phyloP scores from a whole-genome alignment of 768 basidiomycete species.

The Tricholoma hemisulphureum region DNA sequence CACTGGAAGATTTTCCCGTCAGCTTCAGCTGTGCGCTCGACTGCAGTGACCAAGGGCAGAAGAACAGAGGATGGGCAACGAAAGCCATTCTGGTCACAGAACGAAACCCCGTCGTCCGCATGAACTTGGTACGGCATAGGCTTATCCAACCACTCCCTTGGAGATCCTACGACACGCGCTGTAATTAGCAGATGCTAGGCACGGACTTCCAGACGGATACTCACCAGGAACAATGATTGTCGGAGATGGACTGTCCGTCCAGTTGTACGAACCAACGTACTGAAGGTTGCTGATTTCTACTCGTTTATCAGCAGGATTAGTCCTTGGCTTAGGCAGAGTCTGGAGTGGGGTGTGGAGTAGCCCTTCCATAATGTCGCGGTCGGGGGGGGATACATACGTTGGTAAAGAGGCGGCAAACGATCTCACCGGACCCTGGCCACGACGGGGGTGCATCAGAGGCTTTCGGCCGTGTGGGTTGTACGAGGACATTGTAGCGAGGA shows the following conservation, averaged over 20 bases:
- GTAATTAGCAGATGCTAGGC: background rate
- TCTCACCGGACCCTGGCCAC: background rate
- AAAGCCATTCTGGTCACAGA: constrained; percentile 59
- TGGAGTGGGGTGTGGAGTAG: constrained; percentile 27
- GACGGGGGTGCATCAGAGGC: background rate
- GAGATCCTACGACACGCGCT: constrained; percentile 38
- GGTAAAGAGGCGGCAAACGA: background rate
- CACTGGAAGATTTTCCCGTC: constrained; percentile 40
- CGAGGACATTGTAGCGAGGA: background rate
- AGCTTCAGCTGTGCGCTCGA: constrained; percentile 39
- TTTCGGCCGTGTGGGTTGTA: background rate
- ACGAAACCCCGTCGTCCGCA: constrained; percentile 48
- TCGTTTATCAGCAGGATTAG: constrained; percentile 22
- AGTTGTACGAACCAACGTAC: constrained; percentile 52
- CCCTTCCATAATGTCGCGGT: constrained; percentile 37
- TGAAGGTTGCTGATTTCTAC: constrained; percentile 38
- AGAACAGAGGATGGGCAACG: constrained; percentile 34
- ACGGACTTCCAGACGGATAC: constrained; percentile 6
- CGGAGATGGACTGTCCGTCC: constrained; percentile 41
- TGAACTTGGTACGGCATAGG: constrained; percentile 51
- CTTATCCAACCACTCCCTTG: constrained; percentile 48
- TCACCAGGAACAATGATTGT: constrained; percentile 54
- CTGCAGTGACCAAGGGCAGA: constrained; percentile 61
- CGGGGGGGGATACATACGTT: constrained; percentile 27
- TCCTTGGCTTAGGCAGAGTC: constrained; percentile 23